Conservation (phyloP, 768 basidiomycete genomes). For the Boletales sp. region DNA sequence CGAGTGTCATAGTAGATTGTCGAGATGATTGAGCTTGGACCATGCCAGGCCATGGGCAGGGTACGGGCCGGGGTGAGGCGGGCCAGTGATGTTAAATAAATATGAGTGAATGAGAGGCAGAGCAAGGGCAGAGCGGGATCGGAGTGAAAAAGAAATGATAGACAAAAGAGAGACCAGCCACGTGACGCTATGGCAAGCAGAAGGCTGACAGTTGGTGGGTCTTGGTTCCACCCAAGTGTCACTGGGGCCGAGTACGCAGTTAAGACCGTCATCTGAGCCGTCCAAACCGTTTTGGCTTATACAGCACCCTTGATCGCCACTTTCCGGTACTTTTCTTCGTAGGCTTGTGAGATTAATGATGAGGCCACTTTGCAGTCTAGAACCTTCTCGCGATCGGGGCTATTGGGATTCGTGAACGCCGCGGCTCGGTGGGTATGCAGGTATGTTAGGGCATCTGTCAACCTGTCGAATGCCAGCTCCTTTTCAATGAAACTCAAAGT, state of each 20-base stretch:
- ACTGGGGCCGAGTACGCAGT: not conserved
- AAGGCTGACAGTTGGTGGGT: conserved; percentile 8
- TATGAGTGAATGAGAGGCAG: conserved; percentile 2
- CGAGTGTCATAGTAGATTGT: conserved; percentile 5
- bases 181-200: conserved; percentile 7
- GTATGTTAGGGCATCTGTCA: conserved; percentile 63
- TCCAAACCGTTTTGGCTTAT: conserved; percentile 32
- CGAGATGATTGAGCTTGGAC: not conserved
- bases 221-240: conserved; percentile 14
- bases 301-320: conserved; percentile 93
- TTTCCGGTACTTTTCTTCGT: conserved; percentile 81
- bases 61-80: conserved; percentile 1
- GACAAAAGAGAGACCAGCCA: conserved; percentile 10
- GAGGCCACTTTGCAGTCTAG: conserved; percentile 71
- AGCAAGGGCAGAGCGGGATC: conserved; percentile 9
- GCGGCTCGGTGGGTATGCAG: conserved; percentile 65
- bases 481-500: conserved; percentile 72
- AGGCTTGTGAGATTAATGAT: conserved; percentile 54
- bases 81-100: conserved; percentile 8
- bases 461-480: conserved; percentile 80
- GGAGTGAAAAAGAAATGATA: conserved; percentile 11
- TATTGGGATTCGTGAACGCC: conserved; percentile 61
- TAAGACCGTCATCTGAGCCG: conserved; percentile 4
- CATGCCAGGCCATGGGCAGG: conserved; percentile 4
- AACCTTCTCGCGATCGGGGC: conserved; percentile 57